Evolutionary conservation across 371 early-diverging fungal species (phyloP).

Genomic region (Mortierella sp.): DNA sequence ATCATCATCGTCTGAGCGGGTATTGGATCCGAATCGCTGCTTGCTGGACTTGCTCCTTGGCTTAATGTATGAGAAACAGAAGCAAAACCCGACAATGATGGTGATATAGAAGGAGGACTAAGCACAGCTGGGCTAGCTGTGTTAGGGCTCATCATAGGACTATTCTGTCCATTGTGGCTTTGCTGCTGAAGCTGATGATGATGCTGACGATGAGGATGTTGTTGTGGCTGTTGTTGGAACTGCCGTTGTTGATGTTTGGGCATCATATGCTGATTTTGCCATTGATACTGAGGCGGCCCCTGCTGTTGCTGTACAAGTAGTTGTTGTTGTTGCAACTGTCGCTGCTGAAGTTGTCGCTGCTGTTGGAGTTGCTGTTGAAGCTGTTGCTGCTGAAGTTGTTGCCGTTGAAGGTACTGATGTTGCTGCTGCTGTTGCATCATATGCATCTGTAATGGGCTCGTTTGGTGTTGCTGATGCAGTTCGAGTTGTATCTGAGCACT

Average conservation of each 20-base stretch:
- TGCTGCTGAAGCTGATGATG: constrained; percentile 33
- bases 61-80: no score
- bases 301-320: no score
- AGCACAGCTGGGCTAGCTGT: constrained; percentile 40
- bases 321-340: constrained; percentile 11
- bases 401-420: constrained; percentile 34
- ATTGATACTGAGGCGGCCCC: no score
- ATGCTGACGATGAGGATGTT: constrained; percentile 31
- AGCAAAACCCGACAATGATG: no score
- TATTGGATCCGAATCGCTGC: constrained; percentile 27
- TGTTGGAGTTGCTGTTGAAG: constrained; percentile 5
- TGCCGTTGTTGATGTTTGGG: no score
- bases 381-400: constrained; percentile 25
- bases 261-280: no score
- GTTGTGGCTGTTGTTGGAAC: constrained; percentile 23
- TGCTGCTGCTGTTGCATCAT: constrained; percentile 32
- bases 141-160: constrained; percentile 53
- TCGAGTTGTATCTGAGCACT: constrained; percentile 50
- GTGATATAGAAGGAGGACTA: constrained; percentile 33
- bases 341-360: constrained; percentile 17
- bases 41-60: constrained; percentile 31
- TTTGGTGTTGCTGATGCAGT: constrained; percentile 30
- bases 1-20: no score
- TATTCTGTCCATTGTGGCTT: constrained; percentile 34
- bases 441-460: constrained; percentile 29